phyloP scores from a whole-genome alignment of 1,139 yeast genomes.

The Blastobotrys ciferrii region DNA sequence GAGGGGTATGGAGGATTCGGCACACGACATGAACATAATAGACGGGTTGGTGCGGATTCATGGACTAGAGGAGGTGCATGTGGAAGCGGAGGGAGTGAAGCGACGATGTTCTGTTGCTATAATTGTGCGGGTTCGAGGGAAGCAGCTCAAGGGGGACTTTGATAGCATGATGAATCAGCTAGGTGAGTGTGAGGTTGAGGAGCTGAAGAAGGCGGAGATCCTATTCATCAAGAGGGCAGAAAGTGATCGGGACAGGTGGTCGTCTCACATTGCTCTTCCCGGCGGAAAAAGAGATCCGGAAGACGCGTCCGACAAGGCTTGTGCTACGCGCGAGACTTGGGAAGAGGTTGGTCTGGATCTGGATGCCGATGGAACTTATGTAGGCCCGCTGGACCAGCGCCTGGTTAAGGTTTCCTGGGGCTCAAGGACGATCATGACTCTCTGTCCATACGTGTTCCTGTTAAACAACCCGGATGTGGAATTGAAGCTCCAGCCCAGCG shows the following conservation, averaged over 20 bases:
- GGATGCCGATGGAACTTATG: constrained; percentile 24
- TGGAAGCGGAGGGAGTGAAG: constrained; percentile 19
- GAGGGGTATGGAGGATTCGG: too few species aligned
- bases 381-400: constrained; percentile 40
- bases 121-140: constrained; percentile 25
- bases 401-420: constrained; percentile 39
- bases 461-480: constrained; percentile 26
- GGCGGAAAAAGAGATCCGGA: constrained; percentile 42
- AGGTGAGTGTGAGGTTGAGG: not conserved
- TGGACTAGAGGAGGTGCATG: constrained; percentile 20
- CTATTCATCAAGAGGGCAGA: constrained; percentile 40
- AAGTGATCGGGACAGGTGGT: constrained; percentile 41
- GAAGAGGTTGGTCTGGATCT: constrained; percentile 44
- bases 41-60: constrained; percentile 21
- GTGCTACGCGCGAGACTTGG: constrained; percentile 39
- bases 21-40: constrained; percentile 17
- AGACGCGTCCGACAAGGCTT: constrained; percentile 35
- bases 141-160: constrained; percentile 10
- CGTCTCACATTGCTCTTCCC: constrained; percentile 43
- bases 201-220: constrained; percentile 28
- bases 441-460: constrained; percentile 40
- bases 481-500: constrained; percentile 34
- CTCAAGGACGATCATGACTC: constrained; percentile 34
- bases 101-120: constrained; percentile 29
- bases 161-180: constrained; percentile 8